These are phyloP conservation scores for Yarrowia sp. DNA, from an alignment of 805 yeast species.

Conservation along the genomic window DNA sequence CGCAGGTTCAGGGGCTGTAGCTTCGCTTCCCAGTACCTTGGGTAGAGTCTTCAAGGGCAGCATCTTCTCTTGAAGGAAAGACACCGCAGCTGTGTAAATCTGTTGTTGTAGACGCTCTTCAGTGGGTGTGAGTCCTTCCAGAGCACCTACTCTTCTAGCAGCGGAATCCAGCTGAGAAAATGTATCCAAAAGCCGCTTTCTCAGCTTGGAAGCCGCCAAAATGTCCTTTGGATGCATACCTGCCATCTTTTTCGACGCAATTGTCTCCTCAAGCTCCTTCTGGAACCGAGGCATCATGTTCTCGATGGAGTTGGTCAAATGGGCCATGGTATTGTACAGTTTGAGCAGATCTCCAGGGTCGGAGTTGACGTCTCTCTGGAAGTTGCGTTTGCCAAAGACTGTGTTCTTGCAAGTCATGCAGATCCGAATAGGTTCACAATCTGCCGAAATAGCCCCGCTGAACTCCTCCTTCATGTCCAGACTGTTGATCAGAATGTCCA, in stretches of 20 bases:
- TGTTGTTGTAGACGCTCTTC: conserved; percentile 60
- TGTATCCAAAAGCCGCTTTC: conserved; percentile 57
- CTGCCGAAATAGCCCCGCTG: conserved; percentile 15
- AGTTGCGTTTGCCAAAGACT: conserved; percentile 64
- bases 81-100: conserved; percentile 62
- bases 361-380: conserved; percentile 52
- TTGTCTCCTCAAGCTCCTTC: conserved; percentile 48
- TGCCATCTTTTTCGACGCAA: conserved; percentile 47
- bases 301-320: conserved; percentile 16
- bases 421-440: conserved; percentile 53
- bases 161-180: conserved; percentile 61
- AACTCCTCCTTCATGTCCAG: conserved; percentile 43
- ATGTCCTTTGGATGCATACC: conserved; percentile 43
- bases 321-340: conserved; percentile 12
- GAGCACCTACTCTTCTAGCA: conserved; percentile 49
- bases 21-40: conserved; percentile 48
- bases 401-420: conserved; percentile 73
- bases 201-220: conserved; percentile 52
- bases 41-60: conserved; percentile 69
- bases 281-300: conserved; percentile 55
- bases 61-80: conserved; percentile 71
- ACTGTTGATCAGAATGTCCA: conserved; percentile 50
- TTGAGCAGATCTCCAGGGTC: conserved; percentile 47
- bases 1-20: conserved; percentile 44
- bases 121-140: conserved; percentile 49